Evolutionary conservation across 768 basidiomycete species (phyloP).

Genomic region (Suillus weaverae): DNA sequence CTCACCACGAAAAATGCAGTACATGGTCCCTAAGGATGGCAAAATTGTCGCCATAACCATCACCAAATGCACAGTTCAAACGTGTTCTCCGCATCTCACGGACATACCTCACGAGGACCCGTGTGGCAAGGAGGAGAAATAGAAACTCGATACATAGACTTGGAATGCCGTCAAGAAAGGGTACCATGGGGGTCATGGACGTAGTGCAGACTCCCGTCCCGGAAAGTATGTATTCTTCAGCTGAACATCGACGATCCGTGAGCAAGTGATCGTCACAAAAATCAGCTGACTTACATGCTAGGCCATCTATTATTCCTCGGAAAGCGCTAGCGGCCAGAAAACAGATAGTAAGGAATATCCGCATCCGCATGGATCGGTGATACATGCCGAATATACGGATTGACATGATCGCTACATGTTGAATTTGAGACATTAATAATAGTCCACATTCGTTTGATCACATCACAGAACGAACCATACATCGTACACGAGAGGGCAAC

Average conservation of each 20-base stretch:
- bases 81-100: not conserved
- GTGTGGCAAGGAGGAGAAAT: not conserved
- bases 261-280: not conserved
- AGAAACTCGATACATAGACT: not conserved
- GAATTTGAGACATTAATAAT: not conserved
- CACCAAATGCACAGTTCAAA: not conserved
- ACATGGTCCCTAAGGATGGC: not conserved
- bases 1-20: conserved; percentile 3
- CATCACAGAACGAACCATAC: not conserved
- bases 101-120: not conserved
- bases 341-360: not conserved
- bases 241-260: not conserved
- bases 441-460: not conserved
- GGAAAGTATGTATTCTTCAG: not conserved
- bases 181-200: not conserved
- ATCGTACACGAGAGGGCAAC: not conserved
- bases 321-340: not conserved
- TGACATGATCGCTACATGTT: not conserved
- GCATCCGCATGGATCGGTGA: not conserved
- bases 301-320: not conserved
- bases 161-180: not conserved
- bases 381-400: conserved; percentile 1
- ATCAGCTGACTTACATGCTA: not conserved
- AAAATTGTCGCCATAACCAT: not conserved
- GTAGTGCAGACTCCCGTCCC: not conserved